Evolutionary conservation across 257 asterid genomes (phyloP).

Genomic region (Paulownia fortunei): DNA sequence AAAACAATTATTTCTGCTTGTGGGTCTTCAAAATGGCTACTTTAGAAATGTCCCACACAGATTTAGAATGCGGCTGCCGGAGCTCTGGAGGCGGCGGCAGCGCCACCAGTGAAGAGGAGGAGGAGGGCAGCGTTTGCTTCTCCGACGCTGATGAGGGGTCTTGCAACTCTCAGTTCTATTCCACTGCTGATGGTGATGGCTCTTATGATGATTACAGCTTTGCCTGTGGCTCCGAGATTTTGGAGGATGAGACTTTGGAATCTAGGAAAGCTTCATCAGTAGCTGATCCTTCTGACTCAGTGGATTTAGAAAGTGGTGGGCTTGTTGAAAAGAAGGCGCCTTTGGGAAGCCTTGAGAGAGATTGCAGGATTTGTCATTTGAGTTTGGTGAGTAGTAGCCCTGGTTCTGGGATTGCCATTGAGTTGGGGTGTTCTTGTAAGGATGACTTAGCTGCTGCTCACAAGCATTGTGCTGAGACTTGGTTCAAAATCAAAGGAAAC

Average conservation of each 20-base stretch:
- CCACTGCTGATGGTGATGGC: slow-evolving; percentile 80
- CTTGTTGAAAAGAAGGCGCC: slow-evolving; percentile 39
- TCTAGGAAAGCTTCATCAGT: slow-evolving; percentile 53
- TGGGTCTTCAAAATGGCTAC: slow-evolving; percentile 48
- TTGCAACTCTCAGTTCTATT: slow-evolving; percentile 77
- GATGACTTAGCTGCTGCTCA: slow-evolving; percentile 90
- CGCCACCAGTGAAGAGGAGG: slow-evolving; percentile 37
- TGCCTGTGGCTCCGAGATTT: slow-evolving; percentile 51
- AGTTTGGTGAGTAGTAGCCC: slow-evolving; percentile 67
- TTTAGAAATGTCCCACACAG: slow-evolving; percentile 52
- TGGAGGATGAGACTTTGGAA: slow-evolving; percentile 48
- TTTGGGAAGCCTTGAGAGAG: slow-evolving; percentile 52
- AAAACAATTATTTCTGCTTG: slow-evolving; percentile 25
- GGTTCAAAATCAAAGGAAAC: slow-evolving; percentile 97
- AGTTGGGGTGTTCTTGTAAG: slow-evolving; percentile 87
- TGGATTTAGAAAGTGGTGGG: slow-evolving; percentile 53
- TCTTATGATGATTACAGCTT: slow-evolving; percentile 58
- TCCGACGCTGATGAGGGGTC: slow-evolving; percentile 83
- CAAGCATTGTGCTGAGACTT: slow-evolving; percentile 86
- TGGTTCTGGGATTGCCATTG: slow-evolving; percentile 69
- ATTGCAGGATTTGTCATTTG: slow-evolving; percentile 89
- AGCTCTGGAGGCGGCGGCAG: slow-evolving; percentile 44
- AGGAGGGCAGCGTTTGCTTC: slow-evolving; percentile 68
- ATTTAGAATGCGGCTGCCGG: slow-evolving; percentile 73
- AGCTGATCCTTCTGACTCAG: slow-evolving; percentile 45